A percentile compares a stretch with the other conserved stretches of the same genome.
phyloP scores from a whole-genome alignment of 169 alveolate species.

The Neospora caninum region DNA sequence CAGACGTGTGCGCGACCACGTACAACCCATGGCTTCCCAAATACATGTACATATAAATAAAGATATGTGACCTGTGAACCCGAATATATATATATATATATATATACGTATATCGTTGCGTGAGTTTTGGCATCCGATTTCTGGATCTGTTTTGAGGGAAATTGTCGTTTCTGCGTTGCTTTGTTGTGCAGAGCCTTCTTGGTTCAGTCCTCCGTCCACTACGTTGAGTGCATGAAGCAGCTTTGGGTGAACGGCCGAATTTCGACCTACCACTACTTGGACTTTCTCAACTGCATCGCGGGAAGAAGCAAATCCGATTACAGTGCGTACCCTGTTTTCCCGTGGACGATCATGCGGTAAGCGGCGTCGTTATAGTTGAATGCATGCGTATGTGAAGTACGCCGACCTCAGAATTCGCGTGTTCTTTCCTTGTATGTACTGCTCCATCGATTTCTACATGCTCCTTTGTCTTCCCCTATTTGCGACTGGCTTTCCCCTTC shows the following conservation, averaged over 20 bases:
- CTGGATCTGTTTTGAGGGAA: no score
- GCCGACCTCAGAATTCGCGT: background rate
- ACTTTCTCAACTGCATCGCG: slow-evolving; percentile 47
- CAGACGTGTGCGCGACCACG: no score
- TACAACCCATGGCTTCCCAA: background rate
- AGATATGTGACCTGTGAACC: background rate
- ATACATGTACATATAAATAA: no score
- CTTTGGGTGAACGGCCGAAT: slow-evolving; percentile 51
- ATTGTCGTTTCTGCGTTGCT: background rate
- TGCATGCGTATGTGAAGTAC: background rate
- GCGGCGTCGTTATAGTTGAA: background rate
- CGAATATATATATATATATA: background rate
- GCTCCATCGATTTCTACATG: no score
- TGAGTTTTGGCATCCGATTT: no score
- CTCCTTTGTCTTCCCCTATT: no score
- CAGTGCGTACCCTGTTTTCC: slow-evolving; percentile 97
- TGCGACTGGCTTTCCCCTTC: no score
- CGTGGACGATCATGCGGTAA: slow-evolving; percentile 95
- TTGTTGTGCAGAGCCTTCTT: slow-evolving; percentile 16
- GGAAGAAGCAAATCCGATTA: slow-evolving; percentile 94
- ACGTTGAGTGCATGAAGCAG: slow-evolving; percentile 51
- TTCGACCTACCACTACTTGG: slow-evolving; percentile 45
- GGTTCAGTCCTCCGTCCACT: slow-evolving; percentile 50
- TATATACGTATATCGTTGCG: background rate
- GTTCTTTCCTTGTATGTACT: no score